Evolutionary conservation across 352 stramenopile species (phyloP), one percentile per base, ranked within the genome.

Genomic region (Globisporangium carolinianum): DNA sequence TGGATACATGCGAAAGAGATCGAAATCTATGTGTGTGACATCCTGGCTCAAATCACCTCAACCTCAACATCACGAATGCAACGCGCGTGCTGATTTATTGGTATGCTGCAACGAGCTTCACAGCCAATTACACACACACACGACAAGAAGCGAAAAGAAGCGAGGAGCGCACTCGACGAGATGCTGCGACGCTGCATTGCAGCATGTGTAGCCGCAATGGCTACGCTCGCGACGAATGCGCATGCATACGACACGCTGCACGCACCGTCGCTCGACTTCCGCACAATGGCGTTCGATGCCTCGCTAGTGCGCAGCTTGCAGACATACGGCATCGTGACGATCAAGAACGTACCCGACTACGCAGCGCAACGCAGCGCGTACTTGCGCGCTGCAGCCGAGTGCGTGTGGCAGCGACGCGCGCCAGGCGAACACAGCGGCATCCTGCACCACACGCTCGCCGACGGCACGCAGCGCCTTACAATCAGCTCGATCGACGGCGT

Each of bases 391-490:
- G 62, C 62, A 6, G 52, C 57, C 3, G 57, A 45, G 32, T 68
- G 57, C 47, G 57, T 45, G 35, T 55, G 42, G 47, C 45, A 53
- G 8, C 24, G 11, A 5, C 52, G 50, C 14, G 7, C 57, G 6
- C 1, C 14, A 4, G 51, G 32, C 7, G 12, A 17, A 11, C 48
- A n/a, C 0, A 37, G 24, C 35, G 62, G 57, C 17, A 38, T 64
- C 9, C 57, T 68, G 24, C 53, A 47, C 35, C 51, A 52, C 3
- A 42, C 48, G 46, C 60, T 68, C 32, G 51, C 56, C 17, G 62
- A 68, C 46, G 62, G 62, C 51, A 68, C 62, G 32, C 42, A 64
- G 57, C 62, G 62, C 6, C 55, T 61, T 36, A 68, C 62, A 12
- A 49, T 65, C 46, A 52, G 60, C 24, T 58, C 62, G 32, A 41